Conservation (phyloP, 164 flowering plant species). For the Piper longum region DNA sequence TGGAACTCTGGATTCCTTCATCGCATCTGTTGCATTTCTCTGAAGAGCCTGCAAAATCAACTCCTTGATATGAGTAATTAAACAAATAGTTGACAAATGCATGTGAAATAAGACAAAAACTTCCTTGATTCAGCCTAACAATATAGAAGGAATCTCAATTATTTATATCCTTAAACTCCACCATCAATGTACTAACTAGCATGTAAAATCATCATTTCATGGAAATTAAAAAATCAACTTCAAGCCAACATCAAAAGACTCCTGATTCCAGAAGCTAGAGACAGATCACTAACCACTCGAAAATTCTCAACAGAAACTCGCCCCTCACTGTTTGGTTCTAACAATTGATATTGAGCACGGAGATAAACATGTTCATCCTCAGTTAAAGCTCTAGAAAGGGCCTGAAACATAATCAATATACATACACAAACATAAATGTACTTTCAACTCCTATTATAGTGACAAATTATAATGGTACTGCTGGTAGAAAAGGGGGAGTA, state of each 20-base stretch:
- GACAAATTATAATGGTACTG: too few relatives aligned
- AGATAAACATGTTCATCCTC: constrained; percentile 66
- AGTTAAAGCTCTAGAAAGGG: constrained; percentile 77
- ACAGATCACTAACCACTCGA: constrained; percentile 26
- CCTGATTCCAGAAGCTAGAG: neutral
- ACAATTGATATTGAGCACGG: constrained; percentile 45
- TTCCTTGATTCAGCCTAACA: too few relatives aligned
- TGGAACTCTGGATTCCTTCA: constrained; percentile 74
- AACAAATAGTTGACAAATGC: too few relatives aligned
- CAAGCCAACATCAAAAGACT: neutral
- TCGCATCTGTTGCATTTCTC: constrained; percentile 71
- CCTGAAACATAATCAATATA: constrained; percentile 27
- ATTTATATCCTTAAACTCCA: neutral
- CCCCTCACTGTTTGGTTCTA: constrained; percentile 62
- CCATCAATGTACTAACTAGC: neutral
- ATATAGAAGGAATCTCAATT: neutral
- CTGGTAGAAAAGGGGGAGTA: neutral
- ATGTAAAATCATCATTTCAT: neutral
- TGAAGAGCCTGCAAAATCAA: constrained; percentile 51
- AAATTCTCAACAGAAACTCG: constrained; percentile 51
- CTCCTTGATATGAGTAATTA: too few relatives aligned
- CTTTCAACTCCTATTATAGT: neutral
- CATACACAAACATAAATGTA: neutral
- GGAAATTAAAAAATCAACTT: neutral
- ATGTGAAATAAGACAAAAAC: too few relatives aligned